Evolutionary conservation across 768 basidiomycete species (phyloP).

Genomic region (Calocybe indica): DNA sequence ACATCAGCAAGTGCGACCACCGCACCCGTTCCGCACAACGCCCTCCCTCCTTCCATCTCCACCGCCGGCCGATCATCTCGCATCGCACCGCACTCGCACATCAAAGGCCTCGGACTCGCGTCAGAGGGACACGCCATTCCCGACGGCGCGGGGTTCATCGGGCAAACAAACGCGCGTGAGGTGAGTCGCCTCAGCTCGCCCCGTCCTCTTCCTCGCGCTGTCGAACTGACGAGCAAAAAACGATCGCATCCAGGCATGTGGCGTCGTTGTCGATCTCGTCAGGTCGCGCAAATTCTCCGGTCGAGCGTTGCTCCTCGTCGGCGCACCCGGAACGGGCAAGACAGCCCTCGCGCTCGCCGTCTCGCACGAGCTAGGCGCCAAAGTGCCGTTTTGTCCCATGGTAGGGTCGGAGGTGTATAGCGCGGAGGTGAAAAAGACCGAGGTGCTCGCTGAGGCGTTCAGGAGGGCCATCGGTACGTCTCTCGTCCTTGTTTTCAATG

Average conservation of each 20-base stretch:
- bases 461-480: constrained; percentile 88
- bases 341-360: constrained; percentile 95
- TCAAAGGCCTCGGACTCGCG: constrained; percentile 90
- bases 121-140: constrained; percentile 72
- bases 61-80: constrained; percentile 64
- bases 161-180: constrained; percentile 88
- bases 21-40: constrained; percentile 1
- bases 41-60: constrained; percentile 52
- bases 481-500: constrained; percentile 1
- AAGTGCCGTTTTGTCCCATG: constrained; percentile 98
- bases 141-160: constrained; percentile 83
- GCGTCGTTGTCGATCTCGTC: constrained; percentile 83
- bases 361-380: constrained; percentile 88
- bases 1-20: background rate
- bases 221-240: background rate
- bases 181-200: constrained; percentile 30
- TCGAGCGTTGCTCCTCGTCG: constrained; percentile 85
- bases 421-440: constrained; percentile 98
- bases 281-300: constrained; percentile 93
- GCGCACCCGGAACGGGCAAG: constrained; percentile 97
- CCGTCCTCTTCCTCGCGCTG: background rate
- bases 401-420: constrained; percentile 97
- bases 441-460: constrained; percentile 93
- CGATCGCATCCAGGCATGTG: constrained; percentile 64
- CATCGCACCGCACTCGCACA: constrained; percentile 91